Evolutionary conservation across 257 asterid genomes (phyloP), one percentile per base, ranked within the genome.

Genomic region (Verbena officinalis): DNA sequence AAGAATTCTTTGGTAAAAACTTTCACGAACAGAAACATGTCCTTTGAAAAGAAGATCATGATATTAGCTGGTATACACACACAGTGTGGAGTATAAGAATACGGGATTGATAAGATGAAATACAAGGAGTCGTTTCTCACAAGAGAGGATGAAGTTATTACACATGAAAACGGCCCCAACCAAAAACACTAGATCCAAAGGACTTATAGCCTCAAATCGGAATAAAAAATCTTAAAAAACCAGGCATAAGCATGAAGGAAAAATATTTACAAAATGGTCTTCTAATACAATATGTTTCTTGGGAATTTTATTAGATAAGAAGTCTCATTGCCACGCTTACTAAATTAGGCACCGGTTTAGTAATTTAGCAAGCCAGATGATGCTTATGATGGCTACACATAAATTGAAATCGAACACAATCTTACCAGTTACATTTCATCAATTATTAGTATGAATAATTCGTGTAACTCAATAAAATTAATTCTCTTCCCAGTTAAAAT

Each of bases 271-370:
- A n/a, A 0, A 31, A n/a, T 43, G 40, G 27, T 5, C 23, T 24
- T 61, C 53, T 1, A 40, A 59, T 21, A 59, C 23, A 59, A 22
- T 20, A 39, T 7, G 62, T 31, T 56, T 16, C 20, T 56, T 14
- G 38, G 22, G 23, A 40, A 9, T 30, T 0, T 1, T 11, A 0
- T 19, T 20, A 58, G 50, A 36, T 19, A 1, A 17, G n/a, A 20
- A 22, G 14, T 43, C 42, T 4, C 11, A 43, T 61, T 5, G 17
- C 14, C 21, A 7, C 21, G 31, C 39, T 14, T 34, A 9, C 36
- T 22, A 39, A 21, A 60, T 24, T 24, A 43, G 44, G 42, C 27
- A 60, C 66, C 23, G 3, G 42, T 14, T n/a, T 23, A 40, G n/a
- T 39, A 54, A 42, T 4, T 23, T 42, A 14, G 40, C 24, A 5